Percentiles rank a stretch among this genome's conserved stretches.
phyloP scores from a whole-genome alignment of 768 basidiomycete species.

The Podaxis sp. region DNA sequence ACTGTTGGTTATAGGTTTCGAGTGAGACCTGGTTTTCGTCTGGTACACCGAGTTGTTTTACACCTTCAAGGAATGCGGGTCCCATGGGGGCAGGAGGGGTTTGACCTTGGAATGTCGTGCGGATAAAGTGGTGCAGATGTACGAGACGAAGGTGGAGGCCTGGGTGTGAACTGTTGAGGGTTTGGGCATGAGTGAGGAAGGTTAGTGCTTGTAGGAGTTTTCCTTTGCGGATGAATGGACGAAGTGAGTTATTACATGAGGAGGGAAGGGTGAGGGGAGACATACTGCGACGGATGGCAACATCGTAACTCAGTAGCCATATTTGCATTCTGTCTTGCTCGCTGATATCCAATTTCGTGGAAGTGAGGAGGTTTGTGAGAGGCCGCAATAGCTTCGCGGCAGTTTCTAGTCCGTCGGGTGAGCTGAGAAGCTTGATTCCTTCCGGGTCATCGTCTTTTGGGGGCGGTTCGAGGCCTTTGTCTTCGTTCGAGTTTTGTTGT shows the following conservation, averaged over 20 bases:
- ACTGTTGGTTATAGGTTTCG: conserved; percentile 72
- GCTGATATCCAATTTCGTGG: not conserved
- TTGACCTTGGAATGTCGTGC: conserved; percentile 41
- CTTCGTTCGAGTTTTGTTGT: conserved; percentile 42
- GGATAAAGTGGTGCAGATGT: conserved; percentile 35
- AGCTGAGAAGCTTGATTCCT: conserved; percentile 64
- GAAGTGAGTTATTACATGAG: not conserved
- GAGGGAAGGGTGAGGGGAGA: conserved; percentile 9
- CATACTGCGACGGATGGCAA: conserved; percentile 77
- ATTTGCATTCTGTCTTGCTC: conserved; percentile 48
- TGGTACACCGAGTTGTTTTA: conserved; percentile 43
- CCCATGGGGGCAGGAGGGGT: conserved; percentile 42
- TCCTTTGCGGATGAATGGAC: conserved; percentile 35
- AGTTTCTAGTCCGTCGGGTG: conserved; percentile 64
- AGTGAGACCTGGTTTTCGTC: conserved; percentile 39
- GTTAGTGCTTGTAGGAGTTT: conserved; percentile 76
- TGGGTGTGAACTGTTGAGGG: conserved; percentile 51
- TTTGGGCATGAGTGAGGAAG: conserved; percentile 56
- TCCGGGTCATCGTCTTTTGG: conserved; percentile 82
- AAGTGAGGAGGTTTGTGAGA: conserved; percentile 44
- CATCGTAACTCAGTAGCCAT: conserved; percentile 77
- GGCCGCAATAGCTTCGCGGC: conserved; percentile 71
- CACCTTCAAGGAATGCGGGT: conserved; percentile 40
- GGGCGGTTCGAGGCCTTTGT: conserved; percentile 63
- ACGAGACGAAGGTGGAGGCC: conserved; percentile 69